A percentile compares a stretch with the other conserved stretches of the same genome.
phyloP scores from a whole-genome alignment of 2,329 filamentous ascomycete genomes.

The Cladosporium austrohemisphaericum region DNA sequence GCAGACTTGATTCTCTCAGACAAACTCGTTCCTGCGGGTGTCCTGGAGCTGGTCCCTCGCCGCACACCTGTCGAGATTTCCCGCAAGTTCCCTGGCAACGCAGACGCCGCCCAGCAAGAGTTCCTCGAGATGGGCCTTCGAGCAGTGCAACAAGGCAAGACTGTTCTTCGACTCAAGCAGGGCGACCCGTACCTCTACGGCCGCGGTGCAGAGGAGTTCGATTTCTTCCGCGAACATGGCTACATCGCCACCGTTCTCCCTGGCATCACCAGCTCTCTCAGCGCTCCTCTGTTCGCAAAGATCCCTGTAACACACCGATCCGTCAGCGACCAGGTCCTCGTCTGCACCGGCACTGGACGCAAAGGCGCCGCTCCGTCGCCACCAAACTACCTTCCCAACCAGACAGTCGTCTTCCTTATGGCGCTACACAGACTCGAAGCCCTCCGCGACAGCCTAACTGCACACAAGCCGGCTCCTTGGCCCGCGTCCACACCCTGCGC shows the following conservation, averaged over 20 bases:
- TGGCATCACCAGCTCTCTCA: constrained; percentile 83
- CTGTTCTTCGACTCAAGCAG: constrained; percentile 87
- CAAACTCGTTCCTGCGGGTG: constrained; percentile 78
- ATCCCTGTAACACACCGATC: constrained; percentile 87
- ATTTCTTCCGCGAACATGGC: constrained; percentile 72
- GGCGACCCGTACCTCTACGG: constrained; percentile 97
- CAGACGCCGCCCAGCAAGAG: constrained; percentile 88
- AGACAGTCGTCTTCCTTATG: constrained; percentile 94
- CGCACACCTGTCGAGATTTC: constrained; percentile 87
- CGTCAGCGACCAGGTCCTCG: constrained; percentile 84
- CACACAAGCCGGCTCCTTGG: constrained; percentile 29
- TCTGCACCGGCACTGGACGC: constrained; percentile 94
- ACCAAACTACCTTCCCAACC: constrained; percentile 69
- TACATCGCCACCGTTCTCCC: constrained; percentile 69
- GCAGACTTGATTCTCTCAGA: constrained; percentile 80
- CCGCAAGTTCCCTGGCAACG: constrained; percentile 95
- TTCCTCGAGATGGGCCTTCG: constrained; percentile 73
- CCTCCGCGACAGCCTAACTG: constrained; percentile 68
- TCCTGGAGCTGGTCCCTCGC: constrained; percentile 85
- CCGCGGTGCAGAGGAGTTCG: constrained; percentile 86
- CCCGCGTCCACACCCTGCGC: constrained; percentile 79
- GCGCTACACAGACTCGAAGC: constrained; percentile 78
- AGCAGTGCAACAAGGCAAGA: constrained; percentile 65
- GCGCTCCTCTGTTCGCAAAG: constrained; percentile 79
- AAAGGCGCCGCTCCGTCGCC: constrained; percentile 81